Conservation (phyloP, 1,284 basidiomycete species). For the Clitocybe nebularis region DNA sequence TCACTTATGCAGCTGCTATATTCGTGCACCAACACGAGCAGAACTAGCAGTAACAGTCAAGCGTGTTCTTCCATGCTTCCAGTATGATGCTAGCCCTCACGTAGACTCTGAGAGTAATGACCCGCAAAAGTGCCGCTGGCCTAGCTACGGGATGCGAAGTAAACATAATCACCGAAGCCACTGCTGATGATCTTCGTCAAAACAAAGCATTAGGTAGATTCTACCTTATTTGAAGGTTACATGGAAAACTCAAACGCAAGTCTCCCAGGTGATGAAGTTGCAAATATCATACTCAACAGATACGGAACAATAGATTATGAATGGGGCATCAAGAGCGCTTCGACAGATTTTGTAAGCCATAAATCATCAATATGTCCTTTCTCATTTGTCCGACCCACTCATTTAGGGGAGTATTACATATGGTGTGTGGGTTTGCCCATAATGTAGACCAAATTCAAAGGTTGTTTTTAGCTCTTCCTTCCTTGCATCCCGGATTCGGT, state of each 20-base stretch:
- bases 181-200: conserved; percentile 60
- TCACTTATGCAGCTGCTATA: conserved; percentile 44
- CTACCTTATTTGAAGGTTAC: background rate
- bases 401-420: conserved; percentile 61
- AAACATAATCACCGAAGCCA: conserved; percentile 37
- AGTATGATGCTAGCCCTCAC: conserved; percentile 47
- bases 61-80: conserved; percentile 67
- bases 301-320: conserved; percentile 52
- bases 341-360: conserved; percentile 66
- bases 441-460: background rate
- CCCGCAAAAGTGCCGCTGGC: conserved; percentile 61
- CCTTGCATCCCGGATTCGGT: conserved; percentile 29
- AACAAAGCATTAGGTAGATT: conserved; percentile 53
- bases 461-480: conserved; percentile 1
- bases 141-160: conserved; percentile 67
- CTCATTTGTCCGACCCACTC: background rate
- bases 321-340: conserved; percentile 56
- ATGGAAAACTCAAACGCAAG: too few relatives aligned
- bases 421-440: conserved; percentile 29
- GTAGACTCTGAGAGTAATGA: too few relatives aligned
- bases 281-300: conserved; percentile 45
- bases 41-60: conserved; percentile 54
- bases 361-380: background rate
- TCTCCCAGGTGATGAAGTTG: conserved; percentile 51
- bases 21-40: conserved; percentile 65